Base-by-base conservation (phyloP, 1,284 basidiomycete genomes). In the Trichosporon sp. region DNA sequence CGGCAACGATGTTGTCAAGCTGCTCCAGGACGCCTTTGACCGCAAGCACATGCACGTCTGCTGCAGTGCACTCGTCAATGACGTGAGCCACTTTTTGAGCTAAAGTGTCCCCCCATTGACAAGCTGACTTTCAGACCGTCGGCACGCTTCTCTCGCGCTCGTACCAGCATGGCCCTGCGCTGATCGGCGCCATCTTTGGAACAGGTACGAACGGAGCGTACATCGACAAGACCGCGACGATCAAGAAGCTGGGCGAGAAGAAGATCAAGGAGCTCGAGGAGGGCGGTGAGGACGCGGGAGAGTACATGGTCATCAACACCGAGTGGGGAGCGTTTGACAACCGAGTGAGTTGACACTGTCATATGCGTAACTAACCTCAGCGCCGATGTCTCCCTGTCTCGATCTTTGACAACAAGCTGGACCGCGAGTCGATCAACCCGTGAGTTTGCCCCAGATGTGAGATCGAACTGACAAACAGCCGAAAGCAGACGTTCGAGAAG, bases 181-280 rank as follows among this genome's bases (percentile, higher is more conserved):
- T 94, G 25, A 85, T 95, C 34, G 95, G 74, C 56, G 89, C 88
- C 68, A 99, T 98, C 74, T 98, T 98, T 75, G 95, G 95, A 27
- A 99, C 96, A 0, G 96, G 95, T 10, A 99, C 96, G 7, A 99
- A 99, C 77, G 95, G 95, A 52, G 96, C 95, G 10, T 98, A 95
- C 81, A 86, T 99, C 54, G 95, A 98, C 79, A 85, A 90, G 71
- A 84, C 95, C 5, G 81, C 86, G 60, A 93, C 91, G 63, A 89
- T 98, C 75, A 87, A 84, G 56, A 98, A 98, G 80, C 83, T 95
- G 4, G 86, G 85, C 19, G 86, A 77, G 29, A 71, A 88, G 65
- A 83, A 81, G 59, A 83, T 87, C 57, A 83, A 84, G 4, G 84
- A 83, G 56, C 81, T 84, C 25, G 78, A 77, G 66, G 72, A 71